Base-by-base conservation (phyloP, 352 stramenopile species). In the Vaucheria bursata region DNA sequence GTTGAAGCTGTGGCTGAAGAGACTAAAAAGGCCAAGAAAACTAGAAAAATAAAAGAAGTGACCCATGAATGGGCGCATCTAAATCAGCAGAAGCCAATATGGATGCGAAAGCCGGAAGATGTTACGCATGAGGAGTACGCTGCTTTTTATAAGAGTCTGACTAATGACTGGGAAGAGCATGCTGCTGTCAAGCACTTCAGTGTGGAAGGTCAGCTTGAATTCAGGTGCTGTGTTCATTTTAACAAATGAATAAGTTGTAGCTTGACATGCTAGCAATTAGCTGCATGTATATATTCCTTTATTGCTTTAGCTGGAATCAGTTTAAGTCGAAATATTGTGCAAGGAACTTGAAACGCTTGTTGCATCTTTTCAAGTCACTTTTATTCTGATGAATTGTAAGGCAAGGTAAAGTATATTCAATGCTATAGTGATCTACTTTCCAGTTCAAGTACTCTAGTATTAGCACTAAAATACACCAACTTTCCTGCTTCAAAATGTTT, bases 11-110 rank as follows among this genome's bases (percentile, higher is more conserved):
- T 50, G 12, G 39, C 39, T 50, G 5, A 50, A 12, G 39, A 50
- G 5, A 5, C 39, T 50, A 50, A 12, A 50, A 12, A 50, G 5
- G 5, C 12, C 39, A 50, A 12, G 5, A 50, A 12, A 50, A 12
- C 12, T 5, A 50, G 39, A 12, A 50, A 5, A 50, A 12, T 50
- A 50, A 5, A 50, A 82, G 59, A 88, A 65, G 96, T 99, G 78
- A 97, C 91, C 50, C 94, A 98, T 87, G 95, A 99, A 81, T 99
- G 96, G 96, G 89, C 74, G 49, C 36, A 33, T 34, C 77, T 93
- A 70, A 91, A 92, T 77, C 88, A 85, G 73, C 83, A 89, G 81
- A 91, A 90, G 78, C 88, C 88, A 12, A 85, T 92, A 69, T 92
- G 88, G 88, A 83, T 91, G 12, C 82, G 88, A 31, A 71, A 76